Evolutionary conservation across 2,329 filamentous ascomycete genomes (phyloP).

Genomic region (Alternaria metachromatica): DNA sequence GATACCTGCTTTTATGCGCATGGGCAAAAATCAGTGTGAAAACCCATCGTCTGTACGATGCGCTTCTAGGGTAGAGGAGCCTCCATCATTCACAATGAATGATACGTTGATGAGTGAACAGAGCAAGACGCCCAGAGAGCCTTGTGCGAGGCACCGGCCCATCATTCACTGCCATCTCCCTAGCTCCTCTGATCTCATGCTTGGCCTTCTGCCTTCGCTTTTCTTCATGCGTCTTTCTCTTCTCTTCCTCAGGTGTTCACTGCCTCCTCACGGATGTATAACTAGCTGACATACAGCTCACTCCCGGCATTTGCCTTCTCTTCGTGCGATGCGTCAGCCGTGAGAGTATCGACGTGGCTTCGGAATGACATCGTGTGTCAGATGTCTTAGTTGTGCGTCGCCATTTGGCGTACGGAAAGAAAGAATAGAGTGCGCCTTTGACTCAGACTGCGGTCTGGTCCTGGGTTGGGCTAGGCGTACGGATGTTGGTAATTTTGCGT

Average conservation of each 20-base stretch:
- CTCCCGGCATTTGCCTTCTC: not conserved
- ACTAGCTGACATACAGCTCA: not conserved
- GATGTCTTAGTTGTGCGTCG: not conserved
- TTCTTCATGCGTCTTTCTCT: not conserved
- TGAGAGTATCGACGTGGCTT: not conserved
- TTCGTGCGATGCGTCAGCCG: not conserved
- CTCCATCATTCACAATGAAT: not conserved
- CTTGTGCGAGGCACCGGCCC: not conserved
- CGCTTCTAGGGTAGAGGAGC: not conserved
- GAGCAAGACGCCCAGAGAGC: not conserved
- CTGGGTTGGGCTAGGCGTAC: too few species aligned
- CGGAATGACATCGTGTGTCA: not conserved
- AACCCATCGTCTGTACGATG: not conserved
- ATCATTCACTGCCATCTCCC: not conserved
- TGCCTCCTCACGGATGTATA: not conserved
- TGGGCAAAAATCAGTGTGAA: not conserved
- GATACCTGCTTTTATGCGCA: not conserved
- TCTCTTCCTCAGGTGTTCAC: not conserved
- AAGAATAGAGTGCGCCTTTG: too few species aligned
- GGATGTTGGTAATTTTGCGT: not conserved
- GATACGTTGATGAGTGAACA: not conserved
- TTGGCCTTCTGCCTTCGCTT: not conserved
- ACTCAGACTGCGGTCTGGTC: too few species aligned
- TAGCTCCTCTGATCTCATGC: not conserved
- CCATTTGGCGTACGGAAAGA: not conserved